A percentile compares a stretch with the other conserved stretches of the same genome.
Evolutionary conservation across 1,284 basidiomycete genomes (phyloP).

Genomic region (Papiliotrema fonsecae): DNA sequence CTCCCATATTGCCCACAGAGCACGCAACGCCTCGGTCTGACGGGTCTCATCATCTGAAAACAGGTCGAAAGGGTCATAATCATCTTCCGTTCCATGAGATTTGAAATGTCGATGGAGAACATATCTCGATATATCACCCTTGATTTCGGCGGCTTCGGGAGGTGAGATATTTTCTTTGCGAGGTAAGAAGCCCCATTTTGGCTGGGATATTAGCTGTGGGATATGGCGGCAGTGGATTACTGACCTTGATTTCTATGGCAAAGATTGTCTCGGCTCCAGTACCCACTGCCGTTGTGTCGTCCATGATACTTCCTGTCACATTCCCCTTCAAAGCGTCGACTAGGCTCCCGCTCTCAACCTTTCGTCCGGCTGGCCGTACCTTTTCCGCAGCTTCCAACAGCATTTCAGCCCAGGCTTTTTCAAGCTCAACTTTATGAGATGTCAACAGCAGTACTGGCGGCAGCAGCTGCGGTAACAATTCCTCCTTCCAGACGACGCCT

Average conservation of each 20-base stretch:
- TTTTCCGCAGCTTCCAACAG: conserved; percentile 54
- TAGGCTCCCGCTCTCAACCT: conserved; percentile 51
- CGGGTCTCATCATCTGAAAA: conserved; percentile 64
- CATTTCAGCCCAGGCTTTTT: conserved; percentile 58
- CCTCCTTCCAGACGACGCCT: conserved; percentile 22
- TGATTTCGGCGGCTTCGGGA: conserved; percentile 55
- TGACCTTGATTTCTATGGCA: conserved; percentile 82
- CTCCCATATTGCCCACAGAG: conserved; percentile 70
- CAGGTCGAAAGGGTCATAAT: conserved; percentile 81
- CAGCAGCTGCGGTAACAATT: conserved; percentile 51
- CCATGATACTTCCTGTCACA: conserved; percentile 56
- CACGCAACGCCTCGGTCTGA: conserved; percentile 59
- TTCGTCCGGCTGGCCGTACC: conserved; percentile 57
- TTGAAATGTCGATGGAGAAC: conserved; percentile 72
- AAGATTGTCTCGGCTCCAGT: conserved; percentile 39
- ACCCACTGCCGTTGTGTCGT: conserved; percentile 56
- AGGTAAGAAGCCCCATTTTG: conserved; percentile 91
- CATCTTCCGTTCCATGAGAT: conserved; percentile 1
- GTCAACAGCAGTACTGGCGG: conserved; percentile 58
- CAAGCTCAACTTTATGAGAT: conserved; percentile 55
- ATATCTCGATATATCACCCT: conserved; percentile 72
- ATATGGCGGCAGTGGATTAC: conserved; percentile 10
- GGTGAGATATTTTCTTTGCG: conserved; percentile 56
- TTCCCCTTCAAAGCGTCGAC: conserved; percentile 53
- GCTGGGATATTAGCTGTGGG: conserved; percentile 52